These are phyloP conservation scores for Phytophthora fragariae DNA, from an alignment of 352 stramenopile genomes.

Conservation along the genomic window DNA sequence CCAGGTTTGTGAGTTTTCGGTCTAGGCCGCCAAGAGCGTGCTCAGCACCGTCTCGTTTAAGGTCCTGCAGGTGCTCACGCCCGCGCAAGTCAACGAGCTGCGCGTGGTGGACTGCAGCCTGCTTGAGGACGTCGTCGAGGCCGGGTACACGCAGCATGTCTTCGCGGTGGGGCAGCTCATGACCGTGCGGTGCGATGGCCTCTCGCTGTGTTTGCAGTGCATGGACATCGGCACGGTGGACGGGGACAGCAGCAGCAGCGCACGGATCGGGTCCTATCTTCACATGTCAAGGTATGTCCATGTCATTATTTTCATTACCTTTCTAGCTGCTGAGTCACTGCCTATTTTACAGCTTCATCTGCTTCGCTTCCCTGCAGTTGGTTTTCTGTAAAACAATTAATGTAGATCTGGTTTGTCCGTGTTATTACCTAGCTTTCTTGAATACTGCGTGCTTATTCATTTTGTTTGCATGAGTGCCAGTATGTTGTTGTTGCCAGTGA, in stretches of 20 bases:
- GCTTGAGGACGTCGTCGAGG: slow-evolving; percentile 75
- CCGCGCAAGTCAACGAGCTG: slow-evolving; percentile 61
- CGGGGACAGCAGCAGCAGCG: slow-evolving; percentile 28
- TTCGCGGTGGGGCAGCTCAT: slow-evolving; percentile 82
- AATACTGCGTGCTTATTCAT: too few relatives aligned
- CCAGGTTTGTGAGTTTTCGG: slow-evolving; percentile 67
- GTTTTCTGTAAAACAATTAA: too few relatives aligned
- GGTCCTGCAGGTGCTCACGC: slow-evolving; percentile 79
- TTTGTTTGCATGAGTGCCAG: too few relatives aligned
- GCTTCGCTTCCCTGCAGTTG: too few relatives aligned
- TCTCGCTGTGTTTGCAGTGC: slow-evolving; percentile 77
- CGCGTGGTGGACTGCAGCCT: slow-evolving; percentile 80
- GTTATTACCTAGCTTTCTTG: too few relatives aligned
- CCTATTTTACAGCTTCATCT: too few relatives aligned
- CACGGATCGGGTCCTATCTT: slow-evolving; percentile 62
- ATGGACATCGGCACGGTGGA: slow-evolving; percentile 64
- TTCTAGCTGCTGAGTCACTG: too few relatives aligned
- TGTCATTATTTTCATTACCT: too few relatives aligned
- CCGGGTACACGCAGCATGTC: slow-evolving; percentile 75
- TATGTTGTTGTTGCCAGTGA: too few relatives aligned
- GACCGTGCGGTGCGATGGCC: slow-evolving; percentile 62
- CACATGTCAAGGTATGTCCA: slow-evolving; percentile 12
- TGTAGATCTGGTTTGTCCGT: too few relatives aligned
- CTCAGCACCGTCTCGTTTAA: slow-evolving; percentile 83
- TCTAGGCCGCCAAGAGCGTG: slow-evolving; percentile 59